Evolutionary conservation across 345 rosid genomes (phyloP), one percentile per base, ranked within the genome.

Genomic region (Crucihimalaya himalaica): DNA sequence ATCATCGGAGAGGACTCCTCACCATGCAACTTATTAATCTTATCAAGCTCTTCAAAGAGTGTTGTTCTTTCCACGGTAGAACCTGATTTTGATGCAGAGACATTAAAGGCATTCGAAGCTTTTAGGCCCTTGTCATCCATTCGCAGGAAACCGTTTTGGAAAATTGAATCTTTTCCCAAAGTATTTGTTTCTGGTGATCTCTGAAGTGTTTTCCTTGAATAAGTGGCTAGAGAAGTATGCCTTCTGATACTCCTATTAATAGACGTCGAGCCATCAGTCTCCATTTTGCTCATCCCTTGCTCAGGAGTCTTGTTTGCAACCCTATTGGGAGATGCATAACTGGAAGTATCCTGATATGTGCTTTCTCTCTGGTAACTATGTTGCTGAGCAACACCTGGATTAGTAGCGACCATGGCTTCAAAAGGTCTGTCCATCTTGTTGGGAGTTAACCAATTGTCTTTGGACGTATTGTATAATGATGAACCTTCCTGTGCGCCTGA

Each of bases 131-230:
- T 66, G 52, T 69, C 56, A 48, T 61, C 70, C 42, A 52, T 60
- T 64, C 51, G 61, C 29, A 76, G 72, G 54, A 82, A 82, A 60
- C 75, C 72, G 54, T 73, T 60, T 53, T 23, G 52, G 51, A 53
- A 66, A 64, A 79, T 66, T 11, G 80, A 73, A 52, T 35, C 61
- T 57, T 77, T 80, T 45, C 75, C 77, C 42, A 77, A 63, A 71
- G 73, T 84, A 52, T 73, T 31, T 70, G 87, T 70, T 32, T 70
- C 74, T 28, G 86, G 56, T 13, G 83, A 76, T 59, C 56, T 84
- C 64, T 47, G 71, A 39, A 73, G 79, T n/a, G 80, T 70, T 79
- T 78, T 88, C 80, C 91, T 85, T 50, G 84, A 62, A 78, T 86
- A 86, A 79, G 79, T 84, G 64, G 79, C 79, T 25, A 75, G 52